Evolutionary conservation across 176 grass and related monocot genomes (phyloP).

Genomic region (Puya raimondii): DNA sequence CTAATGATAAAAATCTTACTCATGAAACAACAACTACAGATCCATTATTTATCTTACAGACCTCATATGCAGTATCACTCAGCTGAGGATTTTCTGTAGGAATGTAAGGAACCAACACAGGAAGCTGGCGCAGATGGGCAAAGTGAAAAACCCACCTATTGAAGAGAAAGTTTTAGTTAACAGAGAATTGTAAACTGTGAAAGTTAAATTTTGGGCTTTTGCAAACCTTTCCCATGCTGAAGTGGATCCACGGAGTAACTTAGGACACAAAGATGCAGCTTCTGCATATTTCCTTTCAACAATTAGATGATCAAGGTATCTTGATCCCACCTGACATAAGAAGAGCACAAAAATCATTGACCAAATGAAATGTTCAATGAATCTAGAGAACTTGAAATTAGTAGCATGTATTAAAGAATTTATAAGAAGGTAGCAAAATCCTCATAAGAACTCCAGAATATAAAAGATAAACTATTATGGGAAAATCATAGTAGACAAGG

Average conservation of each 20-base stretch:
- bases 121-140: conserved; percentile 92
- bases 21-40: conserved; percentile 12
- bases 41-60: conserved; percentile 18
- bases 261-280: conserved; percentile 84
- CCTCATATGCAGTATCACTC: conserved; percentile 96
- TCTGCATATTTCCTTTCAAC: conserved; percentile 93
- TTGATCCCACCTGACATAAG: conserved; percentile 68
- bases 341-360: conserved; percentile 16
- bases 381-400: not conserved
- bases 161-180: conserved; percentile 25
- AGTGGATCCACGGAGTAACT: conserved; percentile 71
- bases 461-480: too few relatives aligned
- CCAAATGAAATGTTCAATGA: conserved; percentile 10
- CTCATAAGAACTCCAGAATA: too few relatives aligned
- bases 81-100: conserved; percentile 86
- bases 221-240: conserved; percentile 96
- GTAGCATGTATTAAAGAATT: not conserved
- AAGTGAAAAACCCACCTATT: conserved; percentile 96
- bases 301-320: conserved; percentile 96
- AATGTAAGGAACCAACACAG: conserved; percentile 91
- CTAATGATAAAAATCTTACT: not conserved
- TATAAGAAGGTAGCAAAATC: not conserved
- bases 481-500: too few relatives aligned
- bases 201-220: conserved; percentile 3
- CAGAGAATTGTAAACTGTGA: conserved; percentile 4